These are phyloP conservation scores for Citrus medica DNA, from an alignment of 345 rosid genomes.

Conservation along the genomic window DNA sequence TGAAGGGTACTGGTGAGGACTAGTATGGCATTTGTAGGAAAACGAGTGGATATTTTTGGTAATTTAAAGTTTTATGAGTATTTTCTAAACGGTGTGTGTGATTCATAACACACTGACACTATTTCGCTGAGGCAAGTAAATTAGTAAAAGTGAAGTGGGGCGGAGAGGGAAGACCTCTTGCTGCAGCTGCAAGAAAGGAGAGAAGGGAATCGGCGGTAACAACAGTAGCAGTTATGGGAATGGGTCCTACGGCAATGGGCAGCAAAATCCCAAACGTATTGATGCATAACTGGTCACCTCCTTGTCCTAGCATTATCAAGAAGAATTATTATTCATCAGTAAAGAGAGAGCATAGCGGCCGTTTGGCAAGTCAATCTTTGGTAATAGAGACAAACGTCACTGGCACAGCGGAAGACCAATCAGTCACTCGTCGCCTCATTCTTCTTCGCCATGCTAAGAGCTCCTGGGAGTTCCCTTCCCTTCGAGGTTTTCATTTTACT, in stretches of 20 bases:
- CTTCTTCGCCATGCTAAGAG: slow-evolving; percentile 95
- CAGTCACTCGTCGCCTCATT: slow-evolving; percentile 74
- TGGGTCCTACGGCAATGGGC: background rate
- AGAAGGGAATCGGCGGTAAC: background rate
- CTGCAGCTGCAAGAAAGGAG: background rate
- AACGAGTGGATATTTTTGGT: too few relatives aligned
- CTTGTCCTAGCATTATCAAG: background rate
- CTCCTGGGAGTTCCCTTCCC: slow-evolving; percentile 66
- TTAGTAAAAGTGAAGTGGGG: too few relatives aligned
- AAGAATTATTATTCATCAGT: background rate
- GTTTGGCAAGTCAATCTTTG: slow-evolving; percentile 14
- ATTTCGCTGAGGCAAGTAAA: too few relatives aligned
- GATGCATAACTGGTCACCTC: background rate
- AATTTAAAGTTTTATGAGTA: too few relatives aligned
- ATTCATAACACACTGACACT: too few relatives aligned
- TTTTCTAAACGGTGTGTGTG: too few relatives aligned
- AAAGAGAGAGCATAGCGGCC: background rate
- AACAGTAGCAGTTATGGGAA: background rate
- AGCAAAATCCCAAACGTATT: background rate
- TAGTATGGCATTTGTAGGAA: too few relatives aligned
- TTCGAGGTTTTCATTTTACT: slow-evolving; percentile 45
- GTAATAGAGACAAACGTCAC: slow-evolving; percentile 11
- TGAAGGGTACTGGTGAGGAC: too few relatives aligned
- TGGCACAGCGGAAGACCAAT: slow-evolving; percentile 17
- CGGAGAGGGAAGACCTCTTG: too few relatives aligned